Evolutionary conservation across 805 yeast genomes (phyloP).

Genomic region (Candida golubevii): DNA sequence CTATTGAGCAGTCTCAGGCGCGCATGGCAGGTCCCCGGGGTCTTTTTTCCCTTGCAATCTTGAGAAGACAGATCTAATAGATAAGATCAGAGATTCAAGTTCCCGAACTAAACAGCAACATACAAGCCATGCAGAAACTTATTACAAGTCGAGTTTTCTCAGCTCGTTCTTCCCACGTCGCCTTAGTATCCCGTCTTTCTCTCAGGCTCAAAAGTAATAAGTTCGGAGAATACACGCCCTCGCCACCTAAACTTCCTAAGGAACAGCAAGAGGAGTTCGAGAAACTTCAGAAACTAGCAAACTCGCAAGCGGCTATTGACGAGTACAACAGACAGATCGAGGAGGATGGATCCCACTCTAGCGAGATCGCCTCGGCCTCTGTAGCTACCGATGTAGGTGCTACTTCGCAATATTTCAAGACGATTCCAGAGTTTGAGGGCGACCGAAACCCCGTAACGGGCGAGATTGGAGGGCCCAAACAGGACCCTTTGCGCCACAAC

Average conservation of each 20-base stretch:
- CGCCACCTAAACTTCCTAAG: slow-evolving; percentile 72
- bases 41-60: too few relatives aligned
- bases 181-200: background rate
- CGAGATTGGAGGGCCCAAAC: slow-evolving; percentile 95
- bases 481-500: slow-evolving; percentile 80
- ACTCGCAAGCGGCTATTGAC: slow-evolving; percentile 71
- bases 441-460: slow-evolving; percentile 91
- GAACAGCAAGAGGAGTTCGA: slow-evolving; percentile 92
- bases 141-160: background rate
- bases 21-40: too few relatives aligned
- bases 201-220: slow-evolving; percentile 13
- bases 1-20: too few relatives aligned
- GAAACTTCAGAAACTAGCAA: slow-evolving; percentile 73
- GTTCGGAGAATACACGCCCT: slow-evolving; percentile 25
- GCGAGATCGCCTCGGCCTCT: slow-evolving; percentile 22
- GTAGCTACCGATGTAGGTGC: slow-evolving; percentile 55
- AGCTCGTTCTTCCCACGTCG: background rate
- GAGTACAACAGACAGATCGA: slow-evolving; percentile 54
- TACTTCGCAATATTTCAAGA: slow-evolving; percentile 66
- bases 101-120: too few relatives aligned
- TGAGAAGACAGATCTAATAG: background rate
- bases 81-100: background rate
- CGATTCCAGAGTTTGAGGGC: slow-evolving; percentile 94
- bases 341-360: slow-evolving; percentile 15
- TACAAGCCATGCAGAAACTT: background rate